These are phyloP conservation scores for Trichophyton benhamiae DNA, from an alignment of 2,329 filamentous ascomycete species.

Conservation along the genomic window DNA sequence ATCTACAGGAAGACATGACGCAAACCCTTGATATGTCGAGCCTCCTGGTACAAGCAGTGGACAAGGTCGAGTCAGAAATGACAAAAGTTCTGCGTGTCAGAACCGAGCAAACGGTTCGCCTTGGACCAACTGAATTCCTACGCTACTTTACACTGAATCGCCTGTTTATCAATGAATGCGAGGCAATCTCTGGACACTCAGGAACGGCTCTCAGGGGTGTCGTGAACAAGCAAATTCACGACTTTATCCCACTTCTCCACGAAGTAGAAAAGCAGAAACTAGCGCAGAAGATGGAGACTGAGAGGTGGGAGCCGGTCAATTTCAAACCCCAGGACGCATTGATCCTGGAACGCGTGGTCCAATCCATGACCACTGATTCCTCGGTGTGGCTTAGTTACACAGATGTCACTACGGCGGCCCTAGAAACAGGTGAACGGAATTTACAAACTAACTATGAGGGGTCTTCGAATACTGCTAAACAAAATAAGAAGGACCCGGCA, in stretches of 20 bases:
- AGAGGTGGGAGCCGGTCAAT: conserved; percentile 68
- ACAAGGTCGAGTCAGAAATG: conserved; percentile 56
- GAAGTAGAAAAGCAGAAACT: conserved; percentile 62
- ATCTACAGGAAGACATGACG: conserved; percentile 30
- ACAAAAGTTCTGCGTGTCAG: conserved; percentile 68
- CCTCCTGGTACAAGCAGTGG: conserved; percentile 65
- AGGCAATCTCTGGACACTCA: conserved; percentile 68
- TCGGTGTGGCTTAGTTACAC: conserved; percentile 50
- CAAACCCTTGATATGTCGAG: conserved; percentile 65
- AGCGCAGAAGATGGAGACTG: conserved; percentile 63
- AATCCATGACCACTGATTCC: conserved; percentile 59
- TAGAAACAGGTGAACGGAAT: not conserved
- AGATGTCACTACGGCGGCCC: conserved; percentile 9
- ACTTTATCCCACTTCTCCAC: conserved; percentile 61
- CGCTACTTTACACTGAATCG: conserved; percentile 73
- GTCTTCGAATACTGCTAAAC: conserved; percentile 18
- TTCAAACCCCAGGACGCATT: conserved; percentile 52
- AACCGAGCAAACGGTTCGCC: conserved; percentile 56
- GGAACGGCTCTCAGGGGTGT: conserved; percentile 64
- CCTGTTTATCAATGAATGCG: conserved; percentile 75
- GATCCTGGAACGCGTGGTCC: conserved; percentile 52
- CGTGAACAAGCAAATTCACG: conserved; percentile 69
- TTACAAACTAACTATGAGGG: too few relatives aligned
- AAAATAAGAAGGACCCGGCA: conserved; percentile 21
- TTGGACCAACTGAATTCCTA: conserved; percentile 59